phyloP scores from a whole-genome alignment of 2,329 filamentous ascomycete species.

The Graphilbum sp. region DNA sequence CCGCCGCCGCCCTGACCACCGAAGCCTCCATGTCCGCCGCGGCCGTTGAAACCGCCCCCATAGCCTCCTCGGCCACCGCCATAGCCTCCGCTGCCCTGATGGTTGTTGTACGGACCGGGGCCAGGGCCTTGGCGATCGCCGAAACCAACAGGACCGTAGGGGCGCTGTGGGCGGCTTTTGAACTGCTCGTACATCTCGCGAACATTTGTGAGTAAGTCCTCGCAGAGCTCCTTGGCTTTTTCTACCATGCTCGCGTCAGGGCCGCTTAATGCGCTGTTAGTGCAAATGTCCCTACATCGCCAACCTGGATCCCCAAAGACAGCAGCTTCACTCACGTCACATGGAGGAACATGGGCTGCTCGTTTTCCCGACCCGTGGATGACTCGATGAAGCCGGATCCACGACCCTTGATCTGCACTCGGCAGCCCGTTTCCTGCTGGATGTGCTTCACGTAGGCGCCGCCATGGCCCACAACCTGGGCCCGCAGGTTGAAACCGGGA shows the following conservation, averaged over 20 bases:
- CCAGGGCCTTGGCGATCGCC: slow-evolving; percentile 25
- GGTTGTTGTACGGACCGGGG: slow-evolving; percentile 14
- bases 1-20: background rate
- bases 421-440: slow-evolving; percentile 84
- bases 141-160: too few relatives aligned
- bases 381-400: slow-evolving; percentile 89
- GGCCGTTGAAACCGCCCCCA: slow-evolving; percentile 16
- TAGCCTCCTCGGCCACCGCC: slow-evolving; percentile 24
- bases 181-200: slow-evolving; percentile 80
- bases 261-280: slow-evolving; percentile 38
- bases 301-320: background rate
- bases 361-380: slow-evolving; percentile 74
- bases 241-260: slow-evolving; percentile 78
- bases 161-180: slow-evolving; percentile 63
- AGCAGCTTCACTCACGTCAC: slow-evolving; percentile 54
- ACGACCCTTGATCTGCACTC: slow-evolving; percentile 94
- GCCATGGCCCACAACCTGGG: slow-evolving; percentile 87
- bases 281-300: too few relatives aligned
- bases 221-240: slow-evolving; percentile 73
- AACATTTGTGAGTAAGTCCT: slow-evolving; percentile 75
- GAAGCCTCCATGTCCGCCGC: background rate
- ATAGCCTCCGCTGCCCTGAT: slow-evolving; percentile 11
- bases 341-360: slow-evolving; percentile 93
- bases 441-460: slow-evolving; percentile 97
- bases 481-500: slow-evolving; percentile 86